Percentiles rank a stretch among this genome's conserved stretches.
These are phyloP conservation scores for Larix kaempferi DNA, from an alignment of 75 land plant species.

Conservation along the genomic window DNA sequence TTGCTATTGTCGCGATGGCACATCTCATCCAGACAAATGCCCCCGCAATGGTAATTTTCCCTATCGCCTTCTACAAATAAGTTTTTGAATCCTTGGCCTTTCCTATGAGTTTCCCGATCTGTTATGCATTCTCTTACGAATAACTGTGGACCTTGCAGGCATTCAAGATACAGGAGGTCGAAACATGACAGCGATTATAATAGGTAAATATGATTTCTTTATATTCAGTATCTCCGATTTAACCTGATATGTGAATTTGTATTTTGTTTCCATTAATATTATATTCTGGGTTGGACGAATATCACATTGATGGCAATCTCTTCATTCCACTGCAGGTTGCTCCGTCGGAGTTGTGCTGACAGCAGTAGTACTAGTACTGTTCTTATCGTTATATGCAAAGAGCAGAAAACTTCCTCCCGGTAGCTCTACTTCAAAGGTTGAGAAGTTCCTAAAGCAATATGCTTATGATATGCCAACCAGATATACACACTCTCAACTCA, in stretches of 20 bases:
- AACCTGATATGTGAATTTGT: too few species aligned
- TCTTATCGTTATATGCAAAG: background rate
- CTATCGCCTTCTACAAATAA: too few species aligned
- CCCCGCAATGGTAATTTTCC: too few species aligned
- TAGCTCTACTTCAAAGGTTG: background rate
- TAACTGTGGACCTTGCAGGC: too few species aligned
- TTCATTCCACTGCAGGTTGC: background rate
- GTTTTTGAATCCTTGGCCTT: too few species aligned
- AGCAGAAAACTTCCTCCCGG: background rate
- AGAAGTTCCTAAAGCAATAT: background rate
- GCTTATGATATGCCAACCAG: constrained; percentile 4
- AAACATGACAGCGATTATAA: too few species aligned
- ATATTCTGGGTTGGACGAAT: background rate
- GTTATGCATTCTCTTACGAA: too few species aligned
- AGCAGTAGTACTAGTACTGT: background rate
- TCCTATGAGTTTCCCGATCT: too few species aligned
- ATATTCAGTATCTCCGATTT: background rate
- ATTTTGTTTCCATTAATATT: background rate
- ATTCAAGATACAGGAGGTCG: too few species aligned
- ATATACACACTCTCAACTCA: background rate
- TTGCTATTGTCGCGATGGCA: too few species aligned
- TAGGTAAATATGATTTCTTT: too few species aligned
- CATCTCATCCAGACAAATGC: too few species aligned
- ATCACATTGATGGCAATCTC: background rate
- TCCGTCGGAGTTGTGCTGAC: background rate